phyloP scores from a whole-genome alignment of 208 protist genomes.

The Crithidia thermophila region DNA sequence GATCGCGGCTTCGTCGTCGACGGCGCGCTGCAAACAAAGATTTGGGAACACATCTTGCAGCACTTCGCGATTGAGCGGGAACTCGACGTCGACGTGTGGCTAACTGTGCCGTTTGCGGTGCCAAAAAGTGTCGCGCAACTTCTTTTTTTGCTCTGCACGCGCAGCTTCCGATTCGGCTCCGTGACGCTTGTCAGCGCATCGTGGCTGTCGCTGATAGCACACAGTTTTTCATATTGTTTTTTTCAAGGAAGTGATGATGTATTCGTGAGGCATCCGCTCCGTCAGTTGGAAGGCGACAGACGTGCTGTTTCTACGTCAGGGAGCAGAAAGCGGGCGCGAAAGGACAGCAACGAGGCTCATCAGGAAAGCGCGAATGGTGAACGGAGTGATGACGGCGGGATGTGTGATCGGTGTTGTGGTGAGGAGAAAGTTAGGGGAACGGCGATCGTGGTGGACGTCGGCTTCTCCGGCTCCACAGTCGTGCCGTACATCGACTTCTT shows the following conservation, averaged over 20 bases:
- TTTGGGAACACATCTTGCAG: conserved; percentile 85
- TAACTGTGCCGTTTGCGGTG: conserved; percentile 70
- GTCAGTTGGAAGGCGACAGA: no score
- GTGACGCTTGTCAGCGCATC: conserved; percentile 72
- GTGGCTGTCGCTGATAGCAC: conserved; percentile 60
- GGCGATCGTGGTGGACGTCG: conserved; percentile 72
- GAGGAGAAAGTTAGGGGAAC: conserved; percentile 11
- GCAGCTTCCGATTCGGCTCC: conserved; percentile 65
- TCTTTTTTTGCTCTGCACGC: conserved; percentile 53
- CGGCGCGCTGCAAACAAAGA: conserved; percentile 55
- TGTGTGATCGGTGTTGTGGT: background rate
- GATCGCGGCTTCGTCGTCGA: conserved; percentile 82
- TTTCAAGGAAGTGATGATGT: background rate
- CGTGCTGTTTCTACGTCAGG: no score
- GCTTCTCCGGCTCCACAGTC: conserved; percentile 76
- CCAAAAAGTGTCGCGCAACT: conserved; percentile 57
- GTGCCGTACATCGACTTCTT: conserved; percentile 77
- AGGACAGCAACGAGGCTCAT: background rate
- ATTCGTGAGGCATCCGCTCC: no score
- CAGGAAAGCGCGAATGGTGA: no score
- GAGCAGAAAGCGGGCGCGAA: no score
- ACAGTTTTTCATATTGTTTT: conserved; percentile 18
- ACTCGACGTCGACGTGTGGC: conserved; percentile 57
- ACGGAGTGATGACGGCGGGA: no score
- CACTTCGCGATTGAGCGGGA: conserved; percentile 69